Conservation (phyloP, 2,329 filamentous ascomycete genomes). For the Alternaria sp. region DNA sequence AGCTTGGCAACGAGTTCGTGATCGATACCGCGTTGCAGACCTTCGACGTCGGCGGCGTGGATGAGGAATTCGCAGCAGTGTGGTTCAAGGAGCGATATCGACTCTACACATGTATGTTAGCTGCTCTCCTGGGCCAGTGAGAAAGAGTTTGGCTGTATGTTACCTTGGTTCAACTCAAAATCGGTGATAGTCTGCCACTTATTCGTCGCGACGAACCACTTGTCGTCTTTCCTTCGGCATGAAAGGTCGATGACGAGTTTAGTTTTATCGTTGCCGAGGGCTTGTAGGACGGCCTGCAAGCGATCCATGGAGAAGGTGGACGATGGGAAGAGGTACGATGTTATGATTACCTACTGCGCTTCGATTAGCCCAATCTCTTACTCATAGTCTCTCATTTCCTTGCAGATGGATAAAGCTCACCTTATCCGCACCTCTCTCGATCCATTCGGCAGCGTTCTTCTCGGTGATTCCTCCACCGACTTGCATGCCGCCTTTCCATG, state of each 20-base stretch:
- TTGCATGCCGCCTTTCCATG: constrained; percentile 84
- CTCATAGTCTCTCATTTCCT: neutral
- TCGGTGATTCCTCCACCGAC: constrained; percentile 94
- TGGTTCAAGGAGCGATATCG: constrained; percentile 80
- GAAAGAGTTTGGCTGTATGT: constrained; percentile 28
- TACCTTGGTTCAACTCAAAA: constrained; percentile 90
- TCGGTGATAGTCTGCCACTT: constrained; percentile 99
- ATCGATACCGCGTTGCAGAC: constrained; percentile 89
- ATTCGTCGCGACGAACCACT: constrained; percentile 98
- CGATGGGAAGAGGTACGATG: constrained; percentile 89
- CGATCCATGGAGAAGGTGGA: constrained; percentile 81
- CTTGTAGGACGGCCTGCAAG: constrained; percentile 75
- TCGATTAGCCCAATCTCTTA: constrained; percentile 1
- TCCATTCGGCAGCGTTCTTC: constrained; percentile 83
- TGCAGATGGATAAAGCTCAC: constrained; percentile 59
- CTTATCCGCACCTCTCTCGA: constrained; percentile 87
- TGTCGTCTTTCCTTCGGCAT: constrained; percentile 77
- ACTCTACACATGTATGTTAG: constrained; percentile 62
- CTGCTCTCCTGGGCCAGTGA: neutral
- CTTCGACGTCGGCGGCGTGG: constrained; percentile 96
- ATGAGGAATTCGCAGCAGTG: constrained; percentile 97
- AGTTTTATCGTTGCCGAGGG: constrained; percentile 75
- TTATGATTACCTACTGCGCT: constrained; percentile 85
- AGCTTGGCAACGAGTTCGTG: constrained; percentile 79
- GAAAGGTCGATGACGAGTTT: constrained; percentile 95